These are phyloP conservation scores for Staphylotrichum tortipilum DNA, from an alignment of 495 filamentous ascomycete species.

Conservation along the genomic window DNA sequence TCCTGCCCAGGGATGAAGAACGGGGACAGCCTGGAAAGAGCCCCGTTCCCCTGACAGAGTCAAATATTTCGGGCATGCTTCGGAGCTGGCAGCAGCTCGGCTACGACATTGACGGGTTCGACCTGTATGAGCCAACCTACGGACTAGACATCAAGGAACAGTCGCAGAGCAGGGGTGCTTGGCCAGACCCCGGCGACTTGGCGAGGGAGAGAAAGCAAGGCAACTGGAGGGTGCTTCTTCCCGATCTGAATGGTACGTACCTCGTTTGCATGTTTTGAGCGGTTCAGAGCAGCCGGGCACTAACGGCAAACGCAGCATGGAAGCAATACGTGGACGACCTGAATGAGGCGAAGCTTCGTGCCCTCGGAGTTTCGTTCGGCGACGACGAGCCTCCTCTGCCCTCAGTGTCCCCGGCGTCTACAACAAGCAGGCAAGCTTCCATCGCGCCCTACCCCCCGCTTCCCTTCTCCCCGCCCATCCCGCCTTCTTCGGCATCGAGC, in stretches of 20 bases:
- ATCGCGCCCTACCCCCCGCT: slow-evolving; percentile 50
- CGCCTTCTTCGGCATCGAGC: slow-evolving; percentile 54
- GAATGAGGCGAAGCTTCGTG: slow-evolving; percentile 82
- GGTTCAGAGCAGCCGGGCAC: not conserved
- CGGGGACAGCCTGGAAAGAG: slow-evolving; percentile 51
- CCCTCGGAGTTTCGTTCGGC: slow-evolving; percentile 73
- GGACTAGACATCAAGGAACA: slow-evolving; percentile 27
- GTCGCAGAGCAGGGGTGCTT: slow-evolving; percentile 61
- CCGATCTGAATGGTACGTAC: slow-evolving; percentile 52
- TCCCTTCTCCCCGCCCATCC: slow-evolving; percentile 67
- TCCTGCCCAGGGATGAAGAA: slow-evolving; percentile 60
- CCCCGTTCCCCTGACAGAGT: slow-evolving; percentile 49
- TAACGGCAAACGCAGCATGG: slow-evolving; percentile 50
- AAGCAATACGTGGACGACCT: slow-evolving; percentile 70
- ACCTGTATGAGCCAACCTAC: slow-evolving; percentile 40
- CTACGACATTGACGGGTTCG: slow-evolving; percentile 68
- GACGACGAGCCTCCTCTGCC: slow-evolving; percentile 57
- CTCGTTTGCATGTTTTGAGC: too few species aligned
- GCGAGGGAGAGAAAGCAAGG: slow-evolving; percentile 43
- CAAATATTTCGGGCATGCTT: slow-evolving; percentile 57
- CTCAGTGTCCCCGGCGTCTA: slow-evolving; percentile 42
- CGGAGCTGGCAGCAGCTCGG: slow-evolving; percentile 64
- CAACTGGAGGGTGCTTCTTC: slow-evolving; percentile 59
- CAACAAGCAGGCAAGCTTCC: slow-evolving; percentile 52
- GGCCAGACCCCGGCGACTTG: slow-evolving; percentile 59